phyloP scores from a whole-genome alignment of 78 protist species.

The Blattamonas nauphoetae region DNA sequence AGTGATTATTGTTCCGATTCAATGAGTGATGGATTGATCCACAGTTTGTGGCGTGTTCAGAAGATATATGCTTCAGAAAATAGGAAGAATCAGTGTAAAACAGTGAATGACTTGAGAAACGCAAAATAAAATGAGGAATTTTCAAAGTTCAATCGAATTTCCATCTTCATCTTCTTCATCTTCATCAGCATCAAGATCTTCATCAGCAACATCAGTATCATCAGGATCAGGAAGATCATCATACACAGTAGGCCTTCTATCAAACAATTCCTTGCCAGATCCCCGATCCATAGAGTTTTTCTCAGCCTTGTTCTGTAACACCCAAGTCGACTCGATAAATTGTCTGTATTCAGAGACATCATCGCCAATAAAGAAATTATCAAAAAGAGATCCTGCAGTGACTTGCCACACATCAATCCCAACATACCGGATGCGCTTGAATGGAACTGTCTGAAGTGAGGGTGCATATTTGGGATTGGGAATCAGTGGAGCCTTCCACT shows the following conservation, averaged over 20 bases:
- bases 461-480: conserved; percentile 31
- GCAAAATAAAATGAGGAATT: too few relatives aligned
- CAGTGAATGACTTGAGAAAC: too few relatives aligned
- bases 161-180: not conserved
- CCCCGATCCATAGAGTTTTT: not conserved
- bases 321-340: not conserved
- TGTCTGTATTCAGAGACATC: conserved; percentile 42
- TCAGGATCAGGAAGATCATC: not conserved
- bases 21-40: too few relatives aligned
- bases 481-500: conserved; percentile 88
- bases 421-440: not conserved
- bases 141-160: not conserved
- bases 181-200: not conserved
- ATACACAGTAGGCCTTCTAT: not conserved
- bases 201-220: not conserved
- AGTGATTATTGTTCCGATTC: too few relatives aligned
- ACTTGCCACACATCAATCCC: conserved; percentile 39
- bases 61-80: too few relatives aligned
- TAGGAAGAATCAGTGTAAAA: too few relatives aligned
- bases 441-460: not conserved
- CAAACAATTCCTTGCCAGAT: too few relatives aligned
- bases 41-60: too few relatives aligned
- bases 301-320: not conserved
- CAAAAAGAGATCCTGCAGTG: conserved; percentile 89
- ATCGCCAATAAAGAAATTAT: conserved; percentile 85